A percentile compares a stretch with the other conserved stretches of the same genome.
Evolutionary conservation across 805 yeast species (phyloP).

Genomic region (Saccharomycopsis sp.): DNA sequence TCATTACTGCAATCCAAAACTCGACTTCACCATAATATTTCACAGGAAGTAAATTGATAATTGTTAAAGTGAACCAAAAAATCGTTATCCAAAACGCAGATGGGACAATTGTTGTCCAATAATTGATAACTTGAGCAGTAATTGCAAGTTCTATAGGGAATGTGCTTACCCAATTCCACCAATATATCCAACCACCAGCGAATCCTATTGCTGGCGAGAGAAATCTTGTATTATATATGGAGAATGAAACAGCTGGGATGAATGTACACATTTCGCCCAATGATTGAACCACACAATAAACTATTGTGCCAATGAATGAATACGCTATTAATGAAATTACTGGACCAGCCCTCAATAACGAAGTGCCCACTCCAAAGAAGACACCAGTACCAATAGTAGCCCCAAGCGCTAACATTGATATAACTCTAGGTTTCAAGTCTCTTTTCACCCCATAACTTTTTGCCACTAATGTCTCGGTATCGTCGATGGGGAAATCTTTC

Average conservation of each 20-base stretch:
- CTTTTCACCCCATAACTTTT: slow-evolving; percentile 36
- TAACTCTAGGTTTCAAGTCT: slow-evolving; percentile 57
- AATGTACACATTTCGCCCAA: slow-evolving; percentile 78
- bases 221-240: slow-evolving; percentile 60
- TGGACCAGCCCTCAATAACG: slow-evolving; percentile 59
- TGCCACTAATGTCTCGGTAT: background rate
- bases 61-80: slow-evolving; percentile 50
- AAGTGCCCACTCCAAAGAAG: slow-evolving; percentile 55
- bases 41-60: slow-evolving; percentile 58
- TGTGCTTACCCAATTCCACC: slow-evolving; percentile 74
- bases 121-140: slow-evolving; percentile 54
- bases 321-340: slow-evolving; percentile 59
- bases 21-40: slow-evolving; percentile 67
- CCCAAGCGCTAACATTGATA: slow-evolving; percentile 71
- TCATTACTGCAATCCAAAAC: slow-evolving; percentile 64
- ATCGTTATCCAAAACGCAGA: slow-evolving; percentile 66
- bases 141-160: slow-evolving; percentile 67
- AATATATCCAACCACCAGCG: slow-evolving; percentile 65
- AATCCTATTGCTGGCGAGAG: slow-evolving; percentile 63
- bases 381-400: slow-evolving; percentile 78
- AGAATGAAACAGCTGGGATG: slow-evolving; percentile 63
- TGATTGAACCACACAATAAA: slow-evolving; percentile 59
- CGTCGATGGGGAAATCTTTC: background rate
- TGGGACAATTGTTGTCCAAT: slow-evolving; percentile 66
- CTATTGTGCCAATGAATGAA: slow-evolving; percentile 60